Base-by-base conservation (phyloP, 2,329 filamentous ascomycete species). In the Colletotrichum trifolii region DNA sequence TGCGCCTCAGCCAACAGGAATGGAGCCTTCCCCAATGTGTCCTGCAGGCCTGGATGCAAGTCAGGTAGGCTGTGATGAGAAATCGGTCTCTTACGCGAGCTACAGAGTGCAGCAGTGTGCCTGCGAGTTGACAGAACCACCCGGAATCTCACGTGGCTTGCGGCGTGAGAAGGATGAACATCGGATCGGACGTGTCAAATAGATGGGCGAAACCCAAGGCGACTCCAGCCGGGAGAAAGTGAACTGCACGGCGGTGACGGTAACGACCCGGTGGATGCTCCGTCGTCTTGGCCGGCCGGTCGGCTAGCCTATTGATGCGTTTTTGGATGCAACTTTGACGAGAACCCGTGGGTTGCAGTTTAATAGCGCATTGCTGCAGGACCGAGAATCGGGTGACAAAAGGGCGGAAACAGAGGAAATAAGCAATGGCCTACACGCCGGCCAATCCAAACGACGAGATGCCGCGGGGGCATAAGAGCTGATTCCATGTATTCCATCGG, bases 1-100 rank as follows among this genome's bases (percentile, higher is more conserved):
- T 66, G 60, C 64, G 40, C 47, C 60, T 58, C 54, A 64, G 59
- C 60, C 64, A 64, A 66, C 60, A 64, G 60, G 64, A 64, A 66
- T 64, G 64, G 60, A 64, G 54, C 54, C 33, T 45, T 38, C 58
- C 33, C 52, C 52, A 57, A 40, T 43, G 53, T 66, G 59, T 43
- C 43, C 54, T 64, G 64, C 60, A 66, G 64, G 60, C 36, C 48
- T 39, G 38, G 49, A 48, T 66, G 64, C 64, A 66, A 66, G 60
- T 64, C 60, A 64, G 54, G 45, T 48, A 59, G 54, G 48, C 54
- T 48, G 60, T 66, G 58, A 62, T 48, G 48, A 52, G 50, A 46
- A 34, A 35, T 40, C 36, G 45, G 57, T 40, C 25, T 38, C 42
- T 46, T 38, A 42, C 50, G 39, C 34, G 50, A 52, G 52, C 57